Evolutionary conservation across 192 early-diverging fungal species (phyloP).

Genomic region (Chytriomyces sp.): DNA sequence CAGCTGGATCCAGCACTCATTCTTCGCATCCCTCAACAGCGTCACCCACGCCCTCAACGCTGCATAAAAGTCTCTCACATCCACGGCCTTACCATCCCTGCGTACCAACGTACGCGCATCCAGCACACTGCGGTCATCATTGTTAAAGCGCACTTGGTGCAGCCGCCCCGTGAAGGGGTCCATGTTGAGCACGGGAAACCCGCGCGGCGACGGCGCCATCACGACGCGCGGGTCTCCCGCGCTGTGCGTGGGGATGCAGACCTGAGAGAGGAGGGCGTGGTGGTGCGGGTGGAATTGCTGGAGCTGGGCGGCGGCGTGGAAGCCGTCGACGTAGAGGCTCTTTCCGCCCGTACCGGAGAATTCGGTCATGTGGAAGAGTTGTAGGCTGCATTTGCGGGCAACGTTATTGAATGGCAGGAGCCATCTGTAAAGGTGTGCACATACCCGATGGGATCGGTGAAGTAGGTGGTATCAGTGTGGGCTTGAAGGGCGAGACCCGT

Average conservation of each 20-base stretch:
- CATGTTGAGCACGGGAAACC: conserved; percentile 68
- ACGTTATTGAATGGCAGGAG: conserved; percentile 2
- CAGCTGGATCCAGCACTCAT: conserved; percentile 69
- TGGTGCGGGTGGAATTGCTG: conserved; percentile 56
- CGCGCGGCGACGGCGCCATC: conserved; percentile 62
- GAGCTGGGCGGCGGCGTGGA: conserved; percentile 68
- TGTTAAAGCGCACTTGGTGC: conserved; percentile 79
- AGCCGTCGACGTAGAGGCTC: conserved; percentile 80
- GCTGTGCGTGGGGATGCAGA: conserved; percentile 67
- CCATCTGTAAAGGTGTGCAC: conserved; percentile 4
- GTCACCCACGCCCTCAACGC: conserved; percentile 71
- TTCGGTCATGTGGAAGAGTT: conserved; percentile 79
- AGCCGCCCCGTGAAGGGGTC: conserved; percentile 54
- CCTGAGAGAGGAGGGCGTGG: conserved; percentile 63
- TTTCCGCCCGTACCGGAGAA: conserved; percentile 72
- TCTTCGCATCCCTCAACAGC: conserved; percentile 54
- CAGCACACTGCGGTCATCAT: conserved; percentile 76
- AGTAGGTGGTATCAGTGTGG: conserved; percentile 87
- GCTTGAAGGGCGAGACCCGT: conserved; percentile 70
- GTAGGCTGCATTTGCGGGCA: conserved; percentile 48
- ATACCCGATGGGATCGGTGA: conserved; percentile 80
- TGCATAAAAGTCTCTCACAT: conserved; percentile 66
- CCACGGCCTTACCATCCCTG: conserved; percentile 11
- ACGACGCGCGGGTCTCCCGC: conserved; percentile 71
- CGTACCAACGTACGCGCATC: conserved; percentile 39